Evolutionary conservation across 177 flowering plant species (phyloP), one percentile per base, ranked within the genome.

Genomic region (Tripterygium wilfordii): DNA sequence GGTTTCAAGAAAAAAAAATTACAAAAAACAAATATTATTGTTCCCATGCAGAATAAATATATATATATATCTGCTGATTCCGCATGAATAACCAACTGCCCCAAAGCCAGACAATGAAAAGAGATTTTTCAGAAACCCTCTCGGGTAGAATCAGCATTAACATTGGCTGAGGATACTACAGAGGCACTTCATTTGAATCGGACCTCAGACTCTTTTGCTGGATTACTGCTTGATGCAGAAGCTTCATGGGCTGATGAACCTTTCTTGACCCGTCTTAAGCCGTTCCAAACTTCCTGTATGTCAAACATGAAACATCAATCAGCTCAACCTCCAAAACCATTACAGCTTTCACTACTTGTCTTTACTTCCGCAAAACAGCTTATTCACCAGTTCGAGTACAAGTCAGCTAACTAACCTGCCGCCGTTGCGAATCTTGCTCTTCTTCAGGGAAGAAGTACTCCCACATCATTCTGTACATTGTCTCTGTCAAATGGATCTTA

Each of bases 391-490:
- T 45, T n/a, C n/a, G n/a, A n/a, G 15, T 21, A 19, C 10, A 24
- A 3, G 17, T 8, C 8, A 2, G n/a, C 31, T 9, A 43, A 62
- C 77, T 64, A 53, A 78, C 99, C 96, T 94, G 97, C 51, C 99
- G 78, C 38, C 97, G 62, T 51, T 79, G 96, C 45, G 97, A 89
- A 65, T 94, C 99, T 59, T 94, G 99, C 65, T 94, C 99, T 74
- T 94, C 99, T 72, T 85, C 96, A 16, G 97, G 96, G 62, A 94
- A 94, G 42, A 94, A 72, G 57, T 94, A 94, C 35, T 58, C 92
- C 99, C 99, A 94, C 90, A 89, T 94, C 92, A 81, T 80, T 67
- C 82, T 71, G 69, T 87, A 89, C 90, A 87, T 78, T 42, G 79
- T 65, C 70, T 94, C 99, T 3, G 97, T 87, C 75, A 94, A 74